Evolutionary conservation across 2,329 filamentous ascomycete genomes (phyloP).

Genomic region (Pleomassaria siparia): DNA sequence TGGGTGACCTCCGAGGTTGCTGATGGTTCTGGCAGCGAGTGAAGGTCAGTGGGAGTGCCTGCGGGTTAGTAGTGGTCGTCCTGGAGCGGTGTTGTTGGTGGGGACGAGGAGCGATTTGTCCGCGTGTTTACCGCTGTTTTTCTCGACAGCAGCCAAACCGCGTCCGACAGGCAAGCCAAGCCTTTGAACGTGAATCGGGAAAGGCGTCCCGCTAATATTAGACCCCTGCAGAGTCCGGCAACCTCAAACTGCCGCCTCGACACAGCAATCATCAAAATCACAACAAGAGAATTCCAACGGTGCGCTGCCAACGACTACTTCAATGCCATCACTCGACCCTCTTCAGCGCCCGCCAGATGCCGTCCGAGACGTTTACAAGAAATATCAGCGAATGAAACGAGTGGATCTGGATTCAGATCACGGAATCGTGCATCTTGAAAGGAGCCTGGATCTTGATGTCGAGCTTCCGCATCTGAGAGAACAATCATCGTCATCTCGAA

Average conservation of each 20-base stretch:
- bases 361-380: slow-evolving; percentile 74
- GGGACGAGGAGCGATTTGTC: slow-evolving; percentile 8
- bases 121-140: slow-evolving; percentile 20
- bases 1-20: neutral
- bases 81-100: slow-evolving; percentile 11
- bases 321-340: slow-evolving; percentile 61
- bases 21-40: neutral
- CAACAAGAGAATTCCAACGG: neutral
- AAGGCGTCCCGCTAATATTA: slow-evolving; percentile 29
- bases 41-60: slow-evolving; percentile 14
- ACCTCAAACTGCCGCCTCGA: neutral
- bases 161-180: neutral
- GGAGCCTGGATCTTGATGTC: slow-evolving; percentile 45
- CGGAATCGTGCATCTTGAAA: slow-evolving; percentile 46
- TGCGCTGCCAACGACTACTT: neutral
- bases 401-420: slow-evolving; percentile 53
- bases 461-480: slow-evolving; percentile 45
- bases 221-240: slow-evolving; percentile 4
- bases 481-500: slow-evolving; percentile 24
- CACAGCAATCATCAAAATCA: neutral
- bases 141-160: slow-evolving; percentile 12
- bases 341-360: slow-evolving; percentile 74
- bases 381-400: slow-evolving; percentile 62
- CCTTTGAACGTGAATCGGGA: slow-evolving; percentile 14
- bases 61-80: slow-evolving; percentile 30